Conservation (phyloP, 2,329 filamentous ascomycete species). For the Periconia macrospinosa region DNA sequence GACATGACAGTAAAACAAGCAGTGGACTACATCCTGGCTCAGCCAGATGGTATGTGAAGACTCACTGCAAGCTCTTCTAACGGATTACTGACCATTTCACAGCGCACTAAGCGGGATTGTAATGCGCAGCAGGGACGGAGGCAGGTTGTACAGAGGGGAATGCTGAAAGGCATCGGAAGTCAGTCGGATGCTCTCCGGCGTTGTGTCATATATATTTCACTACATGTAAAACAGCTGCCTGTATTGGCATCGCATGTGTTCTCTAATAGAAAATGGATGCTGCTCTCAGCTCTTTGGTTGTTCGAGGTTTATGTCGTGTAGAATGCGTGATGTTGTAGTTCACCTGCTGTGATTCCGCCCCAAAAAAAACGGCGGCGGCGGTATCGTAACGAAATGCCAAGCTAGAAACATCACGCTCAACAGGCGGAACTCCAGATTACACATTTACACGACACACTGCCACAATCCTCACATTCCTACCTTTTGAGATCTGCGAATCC, state of each 20-base stretch:
- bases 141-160: conserved; percentile 24
- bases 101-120: conserved; percentile 39
- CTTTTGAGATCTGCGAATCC: neutral
- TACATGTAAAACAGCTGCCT: conserved; percentile 43
- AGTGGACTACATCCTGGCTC: conserved; percentile 88
- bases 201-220: conserved; percentile 38
- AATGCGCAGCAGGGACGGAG: conserved; percentile 5
- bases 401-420: neutral
- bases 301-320: too few species aligned
- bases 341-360: neutral
- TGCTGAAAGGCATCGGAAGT: conserved; percentile 27
- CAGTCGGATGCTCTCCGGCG: conserved; percentile 30
- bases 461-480: neutral
- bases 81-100: neutral
- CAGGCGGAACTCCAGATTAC: neutral
- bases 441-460: conserved; percentile 1
- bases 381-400: neutral
- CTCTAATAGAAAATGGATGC: conserved; percentile 38
- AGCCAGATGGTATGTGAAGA: conserved; percentile 76
- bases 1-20: conserved; percentile 77
- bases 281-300: conserved; percentile 25
- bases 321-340: neutral
- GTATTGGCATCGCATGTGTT: conserved; percentile 37
- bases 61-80: conserved; percentile 24
- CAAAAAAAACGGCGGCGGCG: neutral